Evolutionary conservation across 805 yeast genomes (phyloP).

Genomic region (Millerozyma acaciae): DNA sequence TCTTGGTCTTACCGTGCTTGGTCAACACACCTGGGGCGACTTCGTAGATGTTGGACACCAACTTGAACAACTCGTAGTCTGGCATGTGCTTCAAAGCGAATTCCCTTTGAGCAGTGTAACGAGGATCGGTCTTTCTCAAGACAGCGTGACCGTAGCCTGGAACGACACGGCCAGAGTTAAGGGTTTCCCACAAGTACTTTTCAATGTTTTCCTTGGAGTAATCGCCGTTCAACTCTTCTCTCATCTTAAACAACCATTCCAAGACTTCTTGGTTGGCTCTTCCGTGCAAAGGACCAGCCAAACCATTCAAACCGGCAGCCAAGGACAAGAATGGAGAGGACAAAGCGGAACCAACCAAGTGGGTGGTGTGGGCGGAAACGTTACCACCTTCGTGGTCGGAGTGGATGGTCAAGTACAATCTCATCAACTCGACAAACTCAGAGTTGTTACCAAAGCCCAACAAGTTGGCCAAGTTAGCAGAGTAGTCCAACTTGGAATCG

Average conservation of each 20-base stretch:
- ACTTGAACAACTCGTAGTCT: constrained; percentile 59
- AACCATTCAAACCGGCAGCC: constrained; percentile 76
- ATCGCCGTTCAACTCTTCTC: constrained; percentile 61
- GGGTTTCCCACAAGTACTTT: constrained; percentile 65
- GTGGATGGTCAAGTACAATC: constrained; percentile 71
- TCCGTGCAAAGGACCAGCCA: constrained; percentile 86
- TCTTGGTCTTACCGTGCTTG: constrained; percentile 79
- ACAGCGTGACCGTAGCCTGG: constrained; percentile 92
- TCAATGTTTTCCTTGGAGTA: constrained; percentile 52
- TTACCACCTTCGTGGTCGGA: constrained; percentile 85
- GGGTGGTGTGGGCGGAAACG: constrained; percentile 79
- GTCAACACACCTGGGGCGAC: constrained; percentile 73
- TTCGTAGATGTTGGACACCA: constrained; percentile 62
- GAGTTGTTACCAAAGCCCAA: constrained; percentile 56
- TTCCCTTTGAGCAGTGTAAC: constrained; percentile 70
- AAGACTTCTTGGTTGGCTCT: constrained; percentile 84
- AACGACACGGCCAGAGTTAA: constrained; percentile 71
- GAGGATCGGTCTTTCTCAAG: constrained; percentile 76
- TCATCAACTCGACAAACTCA: constrained; percentile 66
- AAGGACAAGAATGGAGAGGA: constrained; percentile 73
- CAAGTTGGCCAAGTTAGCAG: constrained; percentile 63
- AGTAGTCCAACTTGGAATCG: constrained; percentile 59
- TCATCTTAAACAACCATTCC: constrained; percentile 65
- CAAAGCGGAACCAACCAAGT: constrained; percentile 77
- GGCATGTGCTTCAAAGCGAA: constrained; percentile 62